Percentiles rank a stretch among this genome's conserved stretches.
Conservation (phyloP, 495 filamentous ascomycete species). For the Hypoxylon intermedium region DNA sequence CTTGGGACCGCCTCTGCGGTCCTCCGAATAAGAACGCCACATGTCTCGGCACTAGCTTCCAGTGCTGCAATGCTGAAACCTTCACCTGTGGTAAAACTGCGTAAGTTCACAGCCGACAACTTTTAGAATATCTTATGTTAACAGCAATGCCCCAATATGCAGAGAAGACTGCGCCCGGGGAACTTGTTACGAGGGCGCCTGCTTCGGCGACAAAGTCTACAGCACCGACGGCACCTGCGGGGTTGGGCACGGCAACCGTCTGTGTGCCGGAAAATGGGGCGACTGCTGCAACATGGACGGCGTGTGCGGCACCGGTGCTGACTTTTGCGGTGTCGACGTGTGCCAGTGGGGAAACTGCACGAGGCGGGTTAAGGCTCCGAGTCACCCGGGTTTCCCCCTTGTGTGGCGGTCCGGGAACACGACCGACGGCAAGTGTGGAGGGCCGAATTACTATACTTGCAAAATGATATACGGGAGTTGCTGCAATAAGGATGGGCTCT, state of each 20-base stretch:
- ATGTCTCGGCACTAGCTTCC: constrained; percentile 33
- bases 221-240: constrained; percentile 41
- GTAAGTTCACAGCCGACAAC: no score
- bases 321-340: constrained; percentile 31
- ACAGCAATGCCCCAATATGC: no score
- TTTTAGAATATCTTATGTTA: no score
- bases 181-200: constrained; percentile 44
- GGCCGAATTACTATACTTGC: constrained; percentile 4
- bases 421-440: constrained; percentile 21
- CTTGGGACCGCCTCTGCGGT: constrained; percentile 38
- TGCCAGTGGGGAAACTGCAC: no score
- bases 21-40: constrained; percentile 42
- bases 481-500: constrained; percentile 19
- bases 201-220: constrained; percentile 31
- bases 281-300: constrained; percentile 42
- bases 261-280: constrained; percentile 40
- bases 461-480: constrained; percentile 12
- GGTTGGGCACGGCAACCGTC: no score
- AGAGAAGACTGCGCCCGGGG: constrained; percentile 43
- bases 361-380: no score
- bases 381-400: no score
- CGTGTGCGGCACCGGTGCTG: constrained; percentile 34
- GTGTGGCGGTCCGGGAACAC: constrained; percentile 7
- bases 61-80: constrained; percentile 41
- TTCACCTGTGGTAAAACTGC: constrained; percentile 36